Conservation (phyloP, 345 rosid genomes). For the Syzygium grande region DNA sequence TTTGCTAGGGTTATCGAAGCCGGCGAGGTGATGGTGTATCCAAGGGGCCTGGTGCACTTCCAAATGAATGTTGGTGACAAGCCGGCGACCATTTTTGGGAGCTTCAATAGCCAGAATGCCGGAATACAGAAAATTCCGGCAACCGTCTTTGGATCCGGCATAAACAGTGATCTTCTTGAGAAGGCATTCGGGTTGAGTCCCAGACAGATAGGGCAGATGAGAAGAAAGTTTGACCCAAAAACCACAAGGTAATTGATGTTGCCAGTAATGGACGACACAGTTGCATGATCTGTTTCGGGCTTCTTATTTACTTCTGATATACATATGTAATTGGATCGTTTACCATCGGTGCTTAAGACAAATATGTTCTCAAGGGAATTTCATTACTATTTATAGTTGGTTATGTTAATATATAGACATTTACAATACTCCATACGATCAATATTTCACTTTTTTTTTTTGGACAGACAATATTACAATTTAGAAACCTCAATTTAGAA, state of each 20-base stretch:
- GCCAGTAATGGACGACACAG: neutral
- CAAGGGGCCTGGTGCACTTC: slow-evolving; percentile 12
- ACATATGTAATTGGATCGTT: neutral
- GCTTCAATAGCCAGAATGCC: slow-evolving; percentile 14
- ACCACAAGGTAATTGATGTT: neutral
- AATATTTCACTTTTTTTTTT: neutral
- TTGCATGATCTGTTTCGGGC: neutral
- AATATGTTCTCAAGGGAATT: neutral
- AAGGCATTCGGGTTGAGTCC: slow-evolving; percentile 11
- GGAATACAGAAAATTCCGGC: slow-evolving; percentile 7
- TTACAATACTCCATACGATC: neutral
- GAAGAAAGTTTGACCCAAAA: slow-evolving; percentile 6
- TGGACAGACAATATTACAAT: neutral
- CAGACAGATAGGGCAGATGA: slow-evolving; percentile 6
- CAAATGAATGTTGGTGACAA: slow-evolving; percentile 8
- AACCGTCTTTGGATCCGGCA: slow-evolving; percentile 12
- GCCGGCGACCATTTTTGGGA: slow-evolving; percentile 4
- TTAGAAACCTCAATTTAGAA: neutral
- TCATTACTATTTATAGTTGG: neutral
- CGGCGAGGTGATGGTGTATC: slow-evolving; percentile 12
- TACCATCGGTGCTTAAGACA: neutral
- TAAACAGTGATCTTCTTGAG: slow-evolving; percentile 5
- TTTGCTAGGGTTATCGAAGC: slow-evolving; percentile 4
- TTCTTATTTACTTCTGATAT: neutral
- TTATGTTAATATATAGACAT: neutral